phyloP scores from a whole-genome alignment of 2,329 filamentous ascomycete species.

The Dothistroma septosporum region DNA sequence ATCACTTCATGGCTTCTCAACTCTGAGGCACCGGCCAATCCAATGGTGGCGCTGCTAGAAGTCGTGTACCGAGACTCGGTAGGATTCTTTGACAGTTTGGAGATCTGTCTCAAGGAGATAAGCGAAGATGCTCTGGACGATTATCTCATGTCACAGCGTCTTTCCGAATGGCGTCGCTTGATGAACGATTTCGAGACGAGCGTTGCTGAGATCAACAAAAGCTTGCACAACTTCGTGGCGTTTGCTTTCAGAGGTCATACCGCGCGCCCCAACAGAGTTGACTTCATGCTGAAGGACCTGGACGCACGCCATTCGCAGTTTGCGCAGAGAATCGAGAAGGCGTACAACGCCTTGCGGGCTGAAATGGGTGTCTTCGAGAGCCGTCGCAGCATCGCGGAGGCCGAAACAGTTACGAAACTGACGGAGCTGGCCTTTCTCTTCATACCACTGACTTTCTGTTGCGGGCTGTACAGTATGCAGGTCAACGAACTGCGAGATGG shows the following conservation, averaged over 20 bases:
- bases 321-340: slow-evolving; percentile 17
- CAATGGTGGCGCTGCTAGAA: slow-evolving; percentile 5
- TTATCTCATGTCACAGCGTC: slow-evolving; percentile 11
- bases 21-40: background rate
- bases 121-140: slow-evolving; percentile 17
- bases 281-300: slow-evolving; percentile 4
- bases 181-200: slow-evolving; percentile 15
- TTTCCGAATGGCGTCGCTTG: slow-evolving; percentile 12
- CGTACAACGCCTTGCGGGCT: slow-evolving; percentile 34
- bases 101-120: slow-evolving; percentile 12
- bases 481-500: slow-evolving; percentile 25
- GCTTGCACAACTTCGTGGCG: slow-evolving; percentile 9
- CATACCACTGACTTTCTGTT: slow-evolving; percentile 32
- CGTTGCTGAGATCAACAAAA: slow-evolving; percentile 8
- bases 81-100: slow-evolving; percentile 11
- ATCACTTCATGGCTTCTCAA: background rate
- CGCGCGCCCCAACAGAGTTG: slow-evolving; percentile 4
- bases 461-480: slow-evolving; percentile 32
- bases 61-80: slow-evolving; percentile 4
- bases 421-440: slow-evolving; percentile 36
- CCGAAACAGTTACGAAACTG: slow-evolving; percentile 31
- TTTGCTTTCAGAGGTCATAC: slow-evolving; percentile 4
- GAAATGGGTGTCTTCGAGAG: slow-evolving; percentile 35
- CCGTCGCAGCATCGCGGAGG: slow-evolving; percentile 30
- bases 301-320: background rate